These are phyloP conservation scores for Begonia loranthoides DNA, from an alignment of 306 rosid genomes.

Conservation along the genomic window DNA sequence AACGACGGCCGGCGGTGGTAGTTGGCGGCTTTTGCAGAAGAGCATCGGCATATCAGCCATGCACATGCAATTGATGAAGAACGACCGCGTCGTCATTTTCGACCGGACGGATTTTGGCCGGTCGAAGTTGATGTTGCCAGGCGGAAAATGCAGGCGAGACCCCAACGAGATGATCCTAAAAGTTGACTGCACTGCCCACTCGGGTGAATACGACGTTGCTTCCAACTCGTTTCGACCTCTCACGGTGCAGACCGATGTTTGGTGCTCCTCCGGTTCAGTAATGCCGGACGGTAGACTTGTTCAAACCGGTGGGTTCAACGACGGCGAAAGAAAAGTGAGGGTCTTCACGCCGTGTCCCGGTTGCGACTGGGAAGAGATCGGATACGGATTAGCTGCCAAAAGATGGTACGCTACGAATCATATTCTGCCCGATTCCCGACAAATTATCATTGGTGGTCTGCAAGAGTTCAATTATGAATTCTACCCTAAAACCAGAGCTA, in stretches of 20 bases:
- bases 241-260: slow-evolving; percentile 39
- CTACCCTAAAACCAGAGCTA: slow-evolving; percentile 17
- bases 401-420: slow-evolving; percentile 57
- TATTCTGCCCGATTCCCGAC: slow-evolving; percentile 43
- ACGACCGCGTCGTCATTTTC: slow-evolving; percentile 50
- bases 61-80: slow-evolving; percentile 82
- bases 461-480: slow-evolving; percentile 43
- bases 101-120: slow-evolving; percentile 82
- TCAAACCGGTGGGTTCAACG: slow-evolving; percentile 56
- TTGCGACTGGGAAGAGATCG: slow-evolving; percentile 32
- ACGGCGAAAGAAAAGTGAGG: slow-evolving; percentile 24
- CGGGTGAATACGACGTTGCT: slow-evolving; percentile 45
- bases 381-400: slow-evolving; percentile 5
- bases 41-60: slow-evolving; percentile 67
- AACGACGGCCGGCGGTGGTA: slow-evolving; percentile 16
- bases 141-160: slow-evolving; percentile 33
- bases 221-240: slow-evolving; percentile 47
- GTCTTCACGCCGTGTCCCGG: not conserved
- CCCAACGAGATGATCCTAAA: slow-evolving; percentile 18
- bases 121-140: slow-evolving; percentile 43
- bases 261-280: slow-evolving; percentile 73
- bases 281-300: slow-evolving; percentile 30
- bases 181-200: slow-evolving; percentile 71
- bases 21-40: slow-evolving; percentile 36
- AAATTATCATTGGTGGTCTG: slow-evolving; percentile 52